Base-by-base conservation (phyloP, 139 green algal species). In the Picochlorum sp. region DNA sequence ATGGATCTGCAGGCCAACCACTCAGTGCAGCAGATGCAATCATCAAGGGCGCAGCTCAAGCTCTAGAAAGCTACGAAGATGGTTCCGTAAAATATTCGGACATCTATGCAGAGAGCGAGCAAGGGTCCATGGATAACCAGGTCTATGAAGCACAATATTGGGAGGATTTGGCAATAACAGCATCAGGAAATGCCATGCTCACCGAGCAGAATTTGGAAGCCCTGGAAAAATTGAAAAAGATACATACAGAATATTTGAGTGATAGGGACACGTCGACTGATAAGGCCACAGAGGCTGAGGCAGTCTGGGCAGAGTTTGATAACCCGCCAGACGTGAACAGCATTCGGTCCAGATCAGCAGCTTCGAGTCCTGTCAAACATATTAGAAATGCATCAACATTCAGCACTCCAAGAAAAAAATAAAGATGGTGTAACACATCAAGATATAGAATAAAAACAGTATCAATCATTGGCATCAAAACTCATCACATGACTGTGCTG, bases 251-350 rank as follows among this genome's bases (percentile, higher is more conserved):
- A 1, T 54, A 24, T 54, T 20, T 20, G 47, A 20, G 47, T 54
- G 47, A 54, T 24, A 54, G 15, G 13, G 47, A 54, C 47, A 21
- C 47, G 15, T 54, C n/a, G 47, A 54, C 47, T 54, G 47, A 54
- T 21, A 54, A 54, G 47, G n/a, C 47, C 47, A 62, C 30, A 46
- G 47, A 54, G n/a, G 16, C 58, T 65, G 58, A 49, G 20, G 58
- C 20, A 14, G 23, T 65, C 20, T 65, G 58, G 58, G 58, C 20
- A 50, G 58, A 76, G 41, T 76, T 76, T 72, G 62, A 76, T 45
- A 56, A 57, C 6, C 56, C 64, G 2, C 47, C 49, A 10, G 63
- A 76, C 21, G 38, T 65, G 15, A 47, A 62, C 6, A 49, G 26
- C n/a, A 61, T 67, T 51, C 52, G 69, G 13, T 58, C 63, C 8